phyloP scores from a whole-genome alignment of 2,329 filamentous ascomycete genomes.

The Teratosphaeria destructans region DNA sequence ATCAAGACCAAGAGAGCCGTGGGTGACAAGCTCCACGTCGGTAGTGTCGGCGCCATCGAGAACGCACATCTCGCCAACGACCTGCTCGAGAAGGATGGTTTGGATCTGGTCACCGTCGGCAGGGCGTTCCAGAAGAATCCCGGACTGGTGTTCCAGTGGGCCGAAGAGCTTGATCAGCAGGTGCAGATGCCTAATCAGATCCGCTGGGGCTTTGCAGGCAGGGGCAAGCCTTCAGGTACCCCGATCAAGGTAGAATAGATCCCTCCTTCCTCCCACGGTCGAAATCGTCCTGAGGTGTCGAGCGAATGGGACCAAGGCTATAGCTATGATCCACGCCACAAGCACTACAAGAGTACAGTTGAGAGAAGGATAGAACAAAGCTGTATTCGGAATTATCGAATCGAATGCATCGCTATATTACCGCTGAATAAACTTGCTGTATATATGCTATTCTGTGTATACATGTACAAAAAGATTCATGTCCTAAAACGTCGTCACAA shows the following conservation, averaged over 20 bases:
- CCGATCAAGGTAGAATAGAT: constrained; percentile 5
- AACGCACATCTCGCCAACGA: constrained; percentile 58
- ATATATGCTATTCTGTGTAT: not conserved
- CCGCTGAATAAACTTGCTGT: not conserved
- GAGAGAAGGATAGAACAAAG: not conserved
- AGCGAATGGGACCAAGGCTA: not conserved
- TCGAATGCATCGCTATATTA: not conserved
- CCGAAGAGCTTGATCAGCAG: constrained; percentile 59
- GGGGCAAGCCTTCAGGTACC: constrained; percentile 27
- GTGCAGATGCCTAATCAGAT: constrained; percentile 66
- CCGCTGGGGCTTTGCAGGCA: constrained; percentile 45
- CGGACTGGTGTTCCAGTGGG: constrained; percentile 63
- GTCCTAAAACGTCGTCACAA: not conserved
- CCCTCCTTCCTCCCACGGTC: not conserved
- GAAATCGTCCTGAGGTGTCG: not conserved
- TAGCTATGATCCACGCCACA: not conserved
- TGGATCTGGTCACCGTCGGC: constrained; percentile 65
- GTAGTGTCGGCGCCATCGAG: constrained; percentile 64
- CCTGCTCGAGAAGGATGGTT: constrained; percentile 37
- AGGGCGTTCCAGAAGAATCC: constrained; percentile 76
- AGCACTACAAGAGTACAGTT: not conserved
- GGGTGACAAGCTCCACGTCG: constrained; percentile 60
- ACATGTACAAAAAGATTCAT: not conserved
- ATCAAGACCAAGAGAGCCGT: constrained; percentile 61
- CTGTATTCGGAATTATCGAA: not conserved